Percentiles rank a stretch among this genome's conserved stretches.
Evolutionary conservation across 2,329 filamentous ascomycete species (phyloP).

Genomic region (Tolypocladium amazonense): DNA sequence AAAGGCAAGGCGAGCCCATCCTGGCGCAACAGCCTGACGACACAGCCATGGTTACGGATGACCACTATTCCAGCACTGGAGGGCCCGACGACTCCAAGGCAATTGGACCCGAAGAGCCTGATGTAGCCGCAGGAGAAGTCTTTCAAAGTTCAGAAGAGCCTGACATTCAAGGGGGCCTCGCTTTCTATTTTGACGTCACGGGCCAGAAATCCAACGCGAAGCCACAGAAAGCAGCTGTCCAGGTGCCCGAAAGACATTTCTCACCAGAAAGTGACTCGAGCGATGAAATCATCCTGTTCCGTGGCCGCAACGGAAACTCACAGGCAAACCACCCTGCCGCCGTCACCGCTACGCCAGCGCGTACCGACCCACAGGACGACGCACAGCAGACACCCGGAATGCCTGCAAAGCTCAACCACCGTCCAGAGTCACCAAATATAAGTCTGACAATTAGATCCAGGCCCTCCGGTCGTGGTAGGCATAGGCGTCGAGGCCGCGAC

Average conservation of each 20-base stretch:
- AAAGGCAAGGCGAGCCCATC: background rate
- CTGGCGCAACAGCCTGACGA: background rate
- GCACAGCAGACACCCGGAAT: background rate
- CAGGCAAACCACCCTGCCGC: background rate
- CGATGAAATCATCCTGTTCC: conserved; percentile 58
- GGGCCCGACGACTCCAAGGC: background rate
- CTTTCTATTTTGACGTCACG: conserved; percentile 27
- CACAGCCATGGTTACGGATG: background rate
- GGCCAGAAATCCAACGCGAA: conserved; percentile 12
- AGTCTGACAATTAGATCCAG: background rate
- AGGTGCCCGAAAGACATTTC: conserved; percentile 8
- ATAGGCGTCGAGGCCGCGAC: background rate
- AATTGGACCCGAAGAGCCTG: conserved; percentile 10
- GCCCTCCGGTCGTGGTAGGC: background rate
- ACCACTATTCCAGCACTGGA: background rate
- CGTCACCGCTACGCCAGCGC: background rate
- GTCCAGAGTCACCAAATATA: background rate
- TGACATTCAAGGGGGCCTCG: background rate
- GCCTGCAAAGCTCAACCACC: background rate
- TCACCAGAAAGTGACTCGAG: conserved; percentile 37
- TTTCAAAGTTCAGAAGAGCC: background rate
- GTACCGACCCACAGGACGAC: background rate
- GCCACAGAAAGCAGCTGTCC: background rate
- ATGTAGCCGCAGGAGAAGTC: conserved; percentile 4
- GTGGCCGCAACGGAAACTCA: conserved; percentile 34